Evolutionary conservation across 2,329 filamentous ascomycete genomes (phyloP).

Genomic region (Alternaria arborescens): DNA sequence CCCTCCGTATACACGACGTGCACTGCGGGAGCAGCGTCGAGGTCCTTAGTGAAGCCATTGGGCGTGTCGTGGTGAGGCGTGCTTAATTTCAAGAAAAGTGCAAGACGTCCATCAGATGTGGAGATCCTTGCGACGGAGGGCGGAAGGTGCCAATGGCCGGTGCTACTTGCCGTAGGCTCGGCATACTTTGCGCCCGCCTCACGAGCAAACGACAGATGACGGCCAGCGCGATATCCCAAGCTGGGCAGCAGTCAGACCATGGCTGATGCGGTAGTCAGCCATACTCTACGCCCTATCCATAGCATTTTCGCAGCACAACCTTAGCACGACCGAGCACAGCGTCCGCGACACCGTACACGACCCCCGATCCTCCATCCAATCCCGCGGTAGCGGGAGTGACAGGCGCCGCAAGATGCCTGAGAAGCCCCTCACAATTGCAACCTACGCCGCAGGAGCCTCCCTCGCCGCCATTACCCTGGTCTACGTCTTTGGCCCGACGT

Average conservation of each 20-base stretch:
- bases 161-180: conserved; percentile 30
- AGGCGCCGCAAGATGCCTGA: conserved; percentile 71
- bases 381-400: conserved; percentile 30
- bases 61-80: conserved; percentile 22
- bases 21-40: conserved; percentile 50
- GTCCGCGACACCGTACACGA: conserved; percentile 24
- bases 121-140: conserved; percentile 37
- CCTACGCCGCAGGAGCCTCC: conserved; percentile 94
- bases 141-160: conserved; percentile 30
- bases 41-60: conserved; percentile 47
- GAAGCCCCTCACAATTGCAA: conserved; percentile 81
- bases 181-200: conserved; percentile 31
- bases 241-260: conserved; percentile 40
- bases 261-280: conserved; percentile 25
- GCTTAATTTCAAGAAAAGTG: conserved; percentile 21
- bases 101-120: conserved; percentile 31
- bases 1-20: conserved; percentile 48
- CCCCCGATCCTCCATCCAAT: conserved; percentile 31
- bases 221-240: conserved; percentile 28
- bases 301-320: conserved; percentile 3
- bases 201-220: conserved; percentile 40
- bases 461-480: conserved; percentile 93
- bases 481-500: conserved; percentile 98
- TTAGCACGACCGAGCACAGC: conserved; percentile 22
- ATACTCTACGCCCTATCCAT: conserved; percentile 5